Conservation (phyloP, 345 rosid genomes). For the Eucalyptus marginata region DNA sequence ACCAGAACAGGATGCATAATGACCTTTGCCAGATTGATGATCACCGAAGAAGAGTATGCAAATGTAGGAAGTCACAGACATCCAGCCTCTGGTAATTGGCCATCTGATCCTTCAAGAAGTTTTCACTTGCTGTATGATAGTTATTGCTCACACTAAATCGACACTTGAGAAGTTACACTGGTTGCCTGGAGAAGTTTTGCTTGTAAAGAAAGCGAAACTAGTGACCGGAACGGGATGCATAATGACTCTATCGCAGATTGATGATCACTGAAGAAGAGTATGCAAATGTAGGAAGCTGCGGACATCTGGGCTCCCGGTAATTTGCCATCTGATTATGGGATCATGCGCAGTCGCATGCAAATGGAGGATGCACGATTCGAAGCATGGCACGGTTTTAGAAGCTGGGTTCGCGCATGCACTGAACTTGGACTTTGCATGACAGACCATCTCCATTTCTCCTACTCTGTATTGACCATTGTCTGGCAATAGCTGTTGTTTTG, state of each 20-base stretch:
- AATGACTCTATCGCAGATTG: not conserved
- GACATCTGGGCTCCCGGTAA: not conserved
- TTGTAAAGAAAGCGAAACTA: not conserved
- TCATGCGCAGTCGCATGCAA: not conserved
- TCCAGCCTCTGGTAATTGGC: not conserved
- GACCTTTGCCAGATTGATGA: not conserved
- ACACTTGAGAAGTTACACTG: not conserved
- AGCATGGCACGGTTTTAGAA: not conserved
- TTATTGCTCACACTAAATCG: not conserved
- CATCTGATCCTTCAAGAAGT: not conserved
- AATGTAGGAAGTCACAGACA: not conserved
- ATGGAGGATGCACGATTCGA: not conserved
- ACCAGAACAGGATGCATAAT: not conserved
- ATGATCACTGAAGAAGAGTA: not conserved
- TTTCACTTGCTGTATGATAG: not conserved
- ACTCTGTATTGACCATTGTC: not conserved
- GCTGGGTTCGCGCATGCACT: not conserved
- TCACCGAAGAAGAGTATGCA: not conserved
- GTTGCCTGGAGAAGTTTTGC: not conserved
- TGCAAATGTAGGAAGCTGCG: not conserved
- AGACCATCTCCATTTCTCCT: not conserved
- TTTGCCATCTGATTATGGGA: not conserved
- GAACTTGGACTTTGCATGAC: not conserved
- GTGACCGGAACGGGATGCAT: not conserved
- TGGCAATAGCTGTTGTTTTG: not conserved